Conservation (phyloP, 1,284 basidiomycete species). For the Testicularia cyperi region DNA sequence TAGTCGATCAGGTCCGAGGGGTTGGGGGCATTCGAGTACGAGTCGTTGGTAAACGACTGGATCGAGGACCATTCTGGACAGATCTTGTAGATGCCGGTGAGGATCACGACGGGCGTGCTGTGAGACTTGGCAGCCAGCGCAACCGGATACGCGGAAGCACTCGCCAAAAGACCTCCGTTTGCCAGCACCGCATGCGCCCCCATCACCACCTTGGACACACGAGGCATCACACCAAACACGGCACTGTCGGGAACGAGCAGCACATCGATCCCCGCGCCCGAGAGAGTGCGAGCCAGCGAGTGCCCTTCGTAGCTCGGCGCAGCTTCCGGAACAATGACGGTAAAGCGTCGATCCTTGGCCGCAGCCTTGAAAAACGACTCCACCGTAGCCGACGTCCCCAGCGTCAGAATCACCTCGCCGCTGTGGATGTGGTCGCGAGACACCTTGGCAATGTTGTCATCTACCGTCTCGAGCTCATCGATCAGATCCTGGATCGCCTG, state of each 20-base stretch:
- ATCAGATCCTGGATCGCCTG: constrained; percentile 71
- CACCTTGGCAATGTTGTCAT: constrained; percentile 90
- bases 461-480: constrained; percentile 92
- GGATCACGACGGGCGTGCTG: constrained; percentile 88
- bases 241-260: constrained; percentile 93
- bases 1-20: constrained; percentile 64
- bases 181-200: constrained; percentile 91
- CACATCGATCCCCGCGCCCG: constrained; percentile 78
- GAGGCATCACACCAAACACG: constrained; percentile 91
- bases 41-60: constrained; percentile 11
- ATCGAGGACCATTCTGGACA: constrained; percentile 85
- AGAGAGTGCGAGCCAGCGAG: constrained; percentile 70
- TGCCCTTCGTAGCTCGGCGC: constrained; percentile 88
- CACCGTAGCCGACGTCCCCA: constrained; percentile 93
- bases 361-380: constrained; percentile 88
- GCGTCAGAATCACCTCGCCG: constrained; percentile 92
- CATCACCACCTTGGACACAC: constrained; percentile 92
- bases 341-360: constrained; percentile 86
- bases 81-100: constrained; percentile 92
- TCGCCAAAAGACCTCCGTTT: constrained; percentile 90
- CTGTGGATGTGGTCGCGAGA: constrained; percentile 95
- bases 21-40: constrained; percentile 2
- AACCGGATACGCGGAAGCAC: constrained; percentile 79
- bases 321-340: constrained; percentile 92
- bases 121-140: constrained; percentile 88